phyloP scores from a whole-genome alignment of 768 basidiomycete genomes.

The Pholiota molesta region DNA sequence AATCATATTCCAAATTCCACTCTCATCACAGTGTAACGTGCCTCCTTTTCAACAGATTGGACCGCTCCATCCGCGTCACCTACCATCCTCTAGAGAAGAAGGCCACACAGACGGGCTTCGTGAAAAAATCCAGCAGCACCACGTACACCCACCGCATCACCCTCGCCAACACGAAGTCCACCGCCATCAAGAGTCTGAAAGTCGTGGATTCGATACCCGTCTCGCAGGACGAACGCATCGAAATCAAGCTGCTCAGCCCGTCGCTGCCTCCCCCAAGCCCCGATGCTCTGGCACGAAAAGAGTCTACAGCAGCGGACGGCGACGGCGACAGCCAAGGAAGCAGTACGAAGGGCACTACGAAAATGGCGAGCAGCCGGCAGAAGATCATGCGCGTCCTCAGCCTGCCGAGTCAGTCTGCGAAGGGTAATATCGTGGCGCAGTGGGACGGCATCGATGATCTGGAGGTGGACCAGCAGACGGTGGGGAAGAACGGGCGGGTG shows the following conservation, averaged over 20 bases:
- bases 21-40: conserved; percentile 4
- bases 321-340: background rate
- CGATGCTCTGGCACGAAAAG: background rate
- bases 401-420: background rate
- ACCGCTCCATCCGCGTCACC: conserved; percentile 40
- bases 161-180: conserved; percentile 36
- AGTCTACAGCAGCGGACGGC: background rate
- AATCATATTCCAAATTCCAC: conserved; percentile 23
- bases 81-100: conserved; percentile 41
- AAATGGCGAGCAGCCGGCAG: background rate
- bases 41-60: conserved; percentile 35
- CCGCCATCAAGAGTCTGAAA: conserved; percentile 31
- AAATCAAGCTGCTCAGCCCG: conserved; percentile 8
- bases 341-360: background rate
- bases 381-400: background rate
- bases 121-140: conserved; percentile 32
- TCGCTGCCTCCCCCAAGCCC: background rate
- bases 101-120: conserved; percentile 34
- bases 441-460: conserved; percentile 34
- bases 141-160: conserved; percentile 39
- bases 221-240: conserved; percentile 38
- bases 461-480: conserved; percentile 24
- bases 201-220: conserved; percentile 42
- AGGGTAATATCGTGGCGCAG: background rate
- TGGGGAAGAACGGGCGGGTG: conserved; percentile 38